Base-by-base conservation (phyloP, 768 basidiomycete genomes). In the Kwoniella heveanensis region DNA sequence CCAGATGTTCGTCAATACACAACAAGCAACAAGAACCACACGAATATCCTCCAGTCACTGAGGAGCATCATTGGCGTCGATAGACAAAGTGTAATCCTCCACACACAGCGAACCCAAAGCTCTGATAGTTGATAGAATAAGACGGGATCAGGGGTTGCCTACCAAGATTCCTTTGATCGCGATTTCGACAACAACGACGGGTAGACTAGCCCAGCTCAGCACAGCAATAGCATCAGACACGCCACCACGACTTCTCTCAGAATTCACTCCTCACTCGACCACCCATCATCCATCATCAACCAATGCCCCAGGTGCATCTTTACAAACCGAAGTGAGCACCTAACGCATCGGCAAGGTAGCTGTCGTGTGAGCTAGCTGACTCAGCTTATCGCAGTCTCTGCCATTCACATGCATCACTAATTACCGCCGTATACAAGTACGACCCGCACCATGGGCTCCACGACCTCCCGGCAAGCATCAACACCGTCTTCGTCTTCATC, bases 401-500 rank as follows among this genome's bases (percentile, higher is more conserved):
- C n/a, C n/a, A n/a, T n/a, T n/a, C n/a, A 22, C 48, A 5, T 22
- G 10, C 48, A 49, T 8, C 10, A 6, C 48, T 22, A 22, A 9
- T 49, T 22, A 24, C 48, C 48, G 13, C 13, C 5, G 32, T 13
- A 8, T n/a, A 44, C 4, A 3, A 44, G 3, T 17, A 17, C 4
- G 10, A 44, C 39, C 39, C 3, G 10, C 44, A 65, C 25, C 17
- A 65, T 65, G 64, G 64, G 64, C 10, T 57, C 64, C 8, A 55
- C 64, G n/a, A 44, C 54, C 8, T 65, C 64, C 12, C 64, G 39
- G 4, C 39, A 65, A 32, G 37, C 51, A 10, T 29, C 46, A 30
- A 22, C 55, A n/a, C 25, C 36, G n/a, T 37, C 57, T 27, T 24
- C 46, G 17, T 27, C 36, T 15, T 21, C 57, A 1, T 21, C 55